Percentiles rank a stretch among this genome's conserved stretches.
Evolutionary conservation across 1,284 basidiomycete genomes (phyloP).

Genomic region (Ganoderma lucidum): DNA sequence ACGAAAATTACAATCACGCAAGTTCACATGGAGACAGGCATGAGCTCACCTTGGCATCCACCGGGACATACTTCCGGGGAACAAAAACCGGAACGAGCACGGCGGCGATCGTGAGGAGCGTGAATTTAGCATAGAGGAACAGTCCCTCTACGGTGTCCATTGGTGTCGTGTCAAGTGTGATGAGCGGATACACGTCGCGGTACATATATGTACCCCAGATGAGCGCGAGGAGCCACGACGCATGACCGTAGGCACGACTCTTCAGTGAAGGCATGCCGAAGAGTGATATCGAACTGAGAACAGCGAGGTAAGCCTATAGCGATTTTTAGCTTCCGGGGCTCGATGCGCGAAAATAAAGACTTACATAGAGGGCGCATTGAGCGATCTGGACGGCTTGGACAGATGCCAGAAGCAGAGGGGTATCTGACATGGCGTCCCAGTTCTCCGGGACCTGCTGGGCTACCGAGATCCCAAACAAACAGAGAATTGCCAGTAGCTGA

Average conservation of each 20-base stretch:
- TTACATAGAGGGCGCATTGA: slow-evolving; percentile 20
- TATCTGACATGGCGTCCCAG: not conserved
- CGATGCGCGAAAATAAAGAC: not conserved
- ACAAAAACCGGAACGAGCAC: slow-evolving; percentile 53
- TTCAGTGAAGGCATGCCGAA: slow-evolving; percentile 4
- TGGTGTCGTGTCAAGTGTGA: slow-evolving; percentile 50
- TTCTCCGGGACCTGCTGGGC: not conserved
- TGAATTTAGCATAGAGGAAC: slow-evolving; percentile 45
- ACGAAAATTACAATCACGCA: not conserved
- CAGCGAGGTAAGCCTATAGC: slow-evolving; percentile 20
- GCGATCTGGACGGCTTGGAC: not conserved
- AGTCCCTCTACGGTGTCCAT: slow-evolving; percentile 47
- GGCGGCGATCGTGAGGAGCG: slow-evolving; percentile 49
- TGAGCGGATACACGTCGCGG: slow-evolving; percentile 58
- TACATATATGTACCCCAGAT: slow-evolving; percentile 53
- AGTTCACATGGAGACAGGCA: too few relatives aligned
- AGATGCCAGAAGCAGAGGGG: not conserved
- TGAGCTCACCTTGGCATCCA: slow-evolving; percentile 45
- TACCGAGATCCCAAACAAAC: slow-evolving; percentile 19
- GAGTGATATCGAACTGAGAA: slow-evolving; percentile 8
- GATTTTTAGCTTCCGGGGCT: not conserved
- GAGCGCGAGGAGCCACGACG: slow-evolving; percentile 22
- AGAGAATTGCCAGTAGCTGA: slow-evolving; percentile 30
- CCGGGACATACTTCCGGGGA: slow-evolving; percentile 54
- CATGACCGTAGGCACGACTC: slow-evolving; percentile 21